Conservation (phyloP, 208 protist species). For the Leishmania braziliensis region DNA sequence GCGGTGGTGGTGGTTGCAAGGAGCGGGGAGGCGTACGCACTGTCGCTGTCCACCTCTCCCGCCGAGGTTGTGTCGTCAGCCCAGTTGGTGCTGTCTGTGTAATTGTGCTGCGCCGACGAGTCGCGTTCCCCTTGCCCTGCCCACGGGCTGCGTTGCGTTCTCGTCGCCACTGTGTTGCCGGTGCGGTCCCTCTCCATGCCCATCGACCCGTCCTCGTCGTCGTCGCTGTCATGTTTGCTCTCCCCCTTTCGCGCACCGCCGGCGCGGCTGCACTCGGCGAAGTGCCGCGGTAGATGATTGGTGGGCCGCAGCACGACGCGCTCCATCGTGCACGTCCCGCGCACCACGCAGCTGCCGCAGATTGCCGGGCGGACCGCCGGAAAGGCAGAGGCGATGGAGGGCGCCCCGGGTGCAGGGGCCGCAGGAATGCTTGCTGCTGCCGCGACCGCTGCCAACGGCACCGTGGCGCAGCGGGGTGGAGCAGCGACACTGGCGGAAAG, state of each 20-base stretch:
- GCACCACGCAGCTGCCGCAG: conserved; percentile 21
- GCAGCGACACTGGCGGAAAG: background rate
- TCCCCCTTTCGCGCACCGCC: background rate
- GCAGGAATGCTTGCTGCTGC: background rate
- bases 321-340: conserved; percentile 25
- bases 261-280: background rate
- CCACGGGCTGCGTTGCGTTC: background rate
- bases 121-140: background rate
- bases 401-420: background rate
- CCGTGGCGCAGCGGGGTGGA: background rate
- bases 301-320: conserved; percentile 24
- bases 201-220: conserved; percentile 3
- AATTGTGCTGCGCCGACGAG: background rate
- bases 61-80: background rate
- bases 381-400: background rate
- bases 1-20: background rate
- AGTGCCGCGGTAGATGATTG: background rate
- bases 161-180: background rate
- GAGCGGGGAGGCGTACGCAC: background rate
- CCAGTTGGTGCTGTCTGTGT: background rate
- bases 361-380: conserved; percentile 15
- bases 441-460: background rate
- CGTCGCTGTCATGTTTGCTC: background rate
- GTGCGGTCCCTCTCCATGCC: background rate
- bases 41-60: background rate